Evolutionary conservation across 306 rosid species (phyloP).

Genomic region (Ziziphus jujuba): DNA sequence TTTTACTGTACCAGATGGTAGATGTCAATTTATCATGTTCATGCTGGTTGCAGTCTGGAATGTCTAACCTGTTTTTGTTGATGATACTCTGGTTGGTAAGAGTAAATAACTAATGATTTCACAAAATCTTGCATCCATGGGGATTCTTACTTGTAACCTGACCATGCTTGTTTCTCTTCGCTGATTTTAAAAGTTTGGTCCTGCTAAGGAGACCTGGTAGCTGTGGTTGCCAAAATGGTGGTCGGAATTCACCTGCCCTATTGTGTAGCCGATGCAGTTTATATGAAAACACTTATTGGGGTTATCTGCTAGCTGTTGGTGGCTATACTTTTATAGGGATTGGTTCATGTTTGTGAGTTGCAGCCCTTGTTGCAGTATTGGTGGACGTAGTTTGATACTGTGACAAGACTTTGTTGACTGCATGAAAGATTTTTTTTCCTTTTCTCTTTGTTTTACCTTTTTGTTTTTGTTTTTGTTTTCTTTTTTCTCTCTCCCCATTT

Average conservation of each 20-base stretch:
- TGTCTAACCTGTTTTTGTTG: slow-evolving; percentile 34
- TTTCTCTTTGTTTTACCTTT: too few species aligned
- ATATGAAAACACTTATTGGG: slow-evolving; percentile 20
- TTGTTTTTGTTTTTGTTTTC: too few species aligned
- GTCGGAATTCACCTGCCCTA: slow-evolving; percentile 25
- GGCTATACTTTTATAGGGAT: slow-evolving; percentile 11
- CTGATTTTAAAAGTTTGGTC: slow-evolving; percentile 37
- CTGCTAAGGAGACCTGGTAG: slow-evolving; percentile 33
- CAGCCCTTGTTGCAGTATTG: slow-evolving; percentile 11
- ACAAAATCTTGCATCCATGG: slow-evolving; percentile 22
- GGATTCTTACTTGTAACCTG: slow-evolving; percentile 22
- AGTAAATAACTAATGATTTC: slow-evolving; percentile 26
- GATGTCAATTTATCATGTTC: slow-evolving; percentile 34
- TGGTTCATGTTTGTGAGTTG: slow-evolving; percentile 11
- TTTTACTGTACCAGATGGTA: slow-evolving; percentile 33
- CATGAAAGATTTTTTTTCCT: too few species aligned
- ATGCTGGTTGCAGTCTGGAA: slow-evolving; percentile 40
- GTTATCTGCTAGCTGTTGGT: slow-evolving; percentile 11
- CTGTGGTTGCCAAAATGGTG: slow-evolving; percentile 38
- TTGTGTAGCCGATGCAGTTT: slow-evolving; percentile 35
- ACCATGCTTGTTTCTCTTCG: slow-evolving; percentile 21
- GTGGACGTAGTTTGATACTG: background rate
- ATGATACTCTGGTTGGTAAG: slow-evolving; percentile 43
- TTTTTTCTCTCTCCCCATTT: too few species aligned
- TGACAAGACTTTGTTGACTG: too few species aligned